Conservation (phyloP, 495 filamentous ascomycete genomes). For the Copromyces sp. region DNA sequence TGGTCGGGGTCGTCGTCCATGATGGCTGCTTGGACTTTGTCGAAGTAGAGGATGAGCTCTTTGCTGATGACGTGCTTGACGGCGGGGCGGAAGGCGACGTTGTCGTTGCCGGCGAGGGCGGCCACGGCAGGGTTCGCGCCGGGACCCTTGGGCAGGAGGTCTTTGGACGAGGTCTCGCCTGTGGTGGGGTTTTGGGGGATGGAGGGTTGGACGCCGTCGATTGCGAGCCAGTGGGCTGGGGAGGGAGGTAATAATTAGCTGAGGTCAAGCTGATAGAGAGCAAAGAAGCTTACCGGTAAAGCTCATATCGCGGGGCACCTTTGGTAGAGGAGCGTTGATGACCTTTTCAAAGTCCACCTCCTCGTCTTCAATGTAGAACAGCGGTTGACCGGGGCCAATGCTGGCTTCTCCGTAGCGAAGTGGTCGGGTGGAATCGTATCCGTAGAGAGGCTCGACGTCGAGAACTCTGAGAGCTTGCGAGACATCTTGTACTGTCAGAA, state of each 20-base stretch:
- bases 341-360: conserved; percentile 98
- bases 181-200: conserved; percentile 92
- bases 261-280: conserved; percentile 4
- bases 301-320: conserved; percentile 83
- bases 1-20: conserved; percentile 76
- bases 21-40: conserved; percentile 78
- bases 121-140: conserved; percentile 73
- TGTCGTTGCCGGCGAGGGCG: conserved; percentile 72
- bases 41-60: conserved; percentile 94
- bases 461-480: conserved; percentile 72
- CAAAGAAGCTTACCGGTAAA: conserved; percentile 80
- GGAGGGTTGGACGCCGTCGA: conserved; percentile 91
- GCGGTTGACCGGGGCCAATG: conserved; percentile 84
- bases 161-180: conserved; percentile 65
- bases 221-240: conserved; percentile 85
- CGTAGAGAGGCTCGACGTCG: conserved; percentile 89
- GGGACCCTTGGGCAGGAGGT: conserved; percentile 79
- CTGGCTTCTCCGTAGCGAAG: conserved; percentile 88
- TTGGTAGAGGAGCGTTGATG: conserved; percentile 90
- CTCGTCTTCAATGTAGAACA: conserved; percentile 97
- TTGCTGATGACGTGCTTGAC: conserved; percentile 95
- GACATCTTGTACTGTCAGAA: conserved; percentile 76
- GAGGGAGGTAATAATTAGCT: conserved; percentile 2
- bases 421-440: conserved; percentile 82
- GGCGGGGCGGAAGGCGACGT: conserved; percentile 70